These are phyloP conservation scores for Leptographium lundbergii DNA, from an alignment of 2,329 filamentous ascomycete species.

Conservation along the genomic window DNA sequence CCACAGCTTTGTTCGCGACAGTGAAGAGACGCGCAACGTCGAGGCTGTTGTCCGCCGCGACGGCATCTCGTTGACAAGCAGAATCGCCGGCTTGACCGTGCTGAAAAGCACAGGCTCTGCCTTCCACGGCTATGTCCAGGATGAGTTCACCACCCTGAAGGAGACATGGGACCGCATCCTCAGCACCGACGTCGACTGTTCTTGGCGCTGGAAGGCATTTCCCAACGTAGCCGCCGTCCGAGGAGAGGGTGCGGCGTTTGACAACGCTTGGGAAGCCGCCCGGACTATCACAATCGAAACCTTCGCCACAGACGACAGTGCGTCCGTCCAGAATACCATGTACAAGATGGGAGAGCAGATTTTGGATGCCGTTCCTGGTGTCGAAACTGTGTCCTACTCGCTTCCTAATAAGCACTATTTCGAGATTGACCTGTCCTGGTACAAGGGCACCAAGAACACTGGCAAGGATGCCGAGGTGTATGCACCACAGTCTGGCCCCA, in stretches of 20 bases:
- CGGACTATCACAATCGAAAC: slow-evolving; percentile 76
- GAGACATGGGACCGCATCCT: slow-evolving; percentile 95
- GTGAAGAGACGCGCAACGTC: slow-evolving; percentile 75
- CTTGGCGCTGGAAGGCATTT: slow-evolving; percentile 76
- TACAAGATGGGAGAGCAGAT: slow-evolving; percentile 96
- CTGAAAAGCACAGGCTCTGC: slow-evolving; percentile 94
- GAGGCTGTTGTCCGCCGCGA: slow-evolving; percentile 57
- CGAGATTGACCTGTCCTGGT: slow-evolving; percentile 93
- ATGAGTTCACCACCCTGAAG: slow-evolving; percentile 82
- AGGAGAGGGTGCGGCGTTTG: slow-evolving; percentile 52
- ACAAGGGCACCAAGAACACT: slow-evolving; percentile 89
- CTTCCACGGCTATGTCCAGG: slow-evolving; percentile 86
- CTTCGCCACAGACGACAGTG: slow-evolving; percentile 81
- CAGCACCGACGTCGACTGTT: slow-evolving; percentile 79
- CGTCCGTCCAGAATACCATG: slow-evolving; percentile 95
- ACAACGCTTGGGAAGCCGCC: slow-evolving; percentile 66
- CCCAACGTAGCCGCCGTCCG: slow-evolving; percentile 53
- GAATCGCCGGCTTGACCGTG: slow-evolving; percentile 71
- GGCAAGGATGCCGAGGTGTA: slow-evolving; percentile 94
- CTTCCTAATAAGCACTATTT: slow-evolving; percentile 99
- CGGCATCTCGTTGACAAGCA: slow-evolving; percentile 64
- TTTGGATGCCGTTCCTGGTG: slow-evolving; percentile 57
- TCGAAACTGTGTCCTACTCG: slow-evolving; percentile 64
- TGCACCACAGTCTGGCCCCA: slow-evolving; percentile 82
- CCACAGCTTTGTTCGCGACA: slow-evolving; percentile 87